A percentile compares a stretch with the other conserved stretches of the same genome.
These are phyloP conservation scores for Nyssa sinensis DNA, from an alignment of 148 eudicot genomes.

Conservation along the genomic window DNA sequence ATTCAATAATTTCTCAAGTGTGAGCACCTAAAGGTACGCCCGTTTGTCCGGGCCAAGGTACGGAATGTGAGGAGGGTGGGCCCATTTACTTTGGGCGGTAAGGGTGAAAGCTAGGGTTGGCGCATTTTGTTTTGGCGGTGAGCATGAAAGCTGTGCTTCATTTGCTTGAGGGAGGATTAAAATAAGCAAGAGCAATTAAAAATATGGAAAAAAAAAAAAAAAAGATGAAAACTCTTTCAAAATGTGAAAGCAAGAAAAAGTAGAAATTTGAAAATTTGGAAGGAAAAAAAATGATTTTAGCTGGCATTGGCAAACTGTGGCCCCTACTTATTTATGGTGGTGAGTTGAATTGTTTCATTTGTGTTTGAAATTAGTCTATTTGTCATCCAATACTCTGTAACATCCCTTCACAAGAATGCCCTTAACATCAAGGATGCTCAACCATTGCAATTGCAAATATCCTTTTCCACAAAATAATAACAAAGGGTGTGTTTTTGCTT, in stretches of 20 bases:
- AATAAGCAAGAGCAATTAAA: background rate
- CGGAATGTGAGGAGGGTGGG: constrained; percentile 3
- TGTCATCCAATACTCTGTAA: background rate
- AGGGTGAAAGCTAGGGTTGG: background rate
- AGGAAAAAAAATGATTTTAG: background rate
- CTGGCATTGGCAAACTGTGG: background rate
- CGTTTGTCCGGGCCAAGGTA: constrained; percentile 30
- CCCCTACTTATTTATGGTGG: background rate
- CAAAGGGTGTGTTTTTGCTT: no score
- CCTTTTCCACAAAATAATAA: no score
- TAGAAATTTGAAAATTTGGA: background rate
- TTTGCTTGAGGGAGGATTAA: background rate
- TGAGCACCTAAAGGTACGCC: constrained; percentile 29
- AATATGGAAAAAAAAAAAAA: background rate
- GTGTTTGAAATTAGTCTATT: no score
- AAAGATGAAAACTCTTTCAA: background rate
- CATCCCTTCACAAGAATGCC: no score
- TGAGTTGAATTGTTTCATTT: no score
- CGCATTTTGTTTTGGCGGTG: background rate
- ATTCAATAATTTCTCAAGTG: no score
- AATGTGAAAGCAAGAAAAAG: background rate
- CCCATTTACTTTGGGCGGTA: background rate
- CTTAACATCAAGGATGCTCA: no score
- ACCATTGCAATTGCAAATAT: no score
- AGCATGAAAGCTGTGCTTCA: background rate